Percentiles rank a stretch among this genome's conserved stretches.
These are phyloP conservation scores for Linnemannia zychae DNA, from an alignment of 192 early-diverging fungal species.

Conservation along the genomic window DNA sequence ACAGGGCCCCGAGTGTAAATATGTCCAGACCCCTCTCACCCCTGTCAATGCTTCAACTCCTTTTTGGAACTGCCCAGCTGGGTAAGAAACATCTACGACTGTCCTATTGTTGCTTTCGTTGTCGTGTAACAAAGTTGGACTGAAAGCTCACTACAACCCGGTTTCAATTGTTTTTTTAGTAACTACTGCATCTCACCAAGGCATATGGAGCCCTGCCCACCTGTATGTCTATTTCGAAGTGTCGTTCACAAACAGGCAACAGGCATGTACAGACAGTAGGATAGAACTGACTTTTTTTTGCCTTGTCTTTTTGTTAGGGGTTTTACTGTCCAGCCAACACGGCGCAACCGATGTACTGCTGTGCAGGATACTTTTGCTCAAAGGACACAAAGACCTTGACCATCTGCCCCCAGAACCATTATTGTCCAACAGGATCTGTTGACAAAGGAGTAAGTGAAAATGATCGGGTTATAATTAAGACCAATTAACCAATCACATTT, in stretches of 20 bases:
- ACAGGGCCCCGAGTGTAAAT: slow-evolving; percentile 35
- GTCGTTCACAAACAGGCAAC: background rate
- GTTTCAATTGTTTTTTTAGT: background rate
- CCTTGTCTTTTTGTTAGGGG: slow-evolving; percentile 20
- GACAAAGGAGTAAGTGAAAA: slow-evolving; percentile 28
- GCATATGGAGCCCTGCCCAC: slow-evolving; percentile 30
- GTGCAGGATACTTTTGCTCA: slow-evolving; percentile 69
- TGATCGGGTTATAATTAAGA: no score
- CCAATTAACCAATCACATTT: no score
- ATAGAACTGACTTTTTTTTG: background rate
- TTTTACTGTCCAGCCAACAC: slow-evolving; percentile 68
- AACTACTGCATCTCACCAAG: slow-evolving; percentile 46
- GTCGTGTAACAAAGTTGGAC: background rate
- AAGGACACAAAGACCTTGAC: slow-evolving; percentile 53
- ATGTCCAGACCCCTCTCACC: slow-evolving; percentile 34
- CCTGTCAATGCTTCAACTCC: slow-evolving; percentile 23
- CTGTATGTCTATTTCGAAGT: slow-evolving; percentile 6
- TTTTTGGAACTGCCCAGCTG: slow-evolving; percentile 41
- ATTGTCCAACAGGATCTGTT: slow-evolving; percentile 66
- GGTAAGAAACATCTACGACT: background rate
- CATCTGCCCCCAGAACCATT: slow-evolving; percentile 66
- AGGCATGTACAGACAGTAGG: background rate
- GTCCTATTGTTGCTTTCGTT: background rate
- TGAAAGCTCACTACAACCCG: background rate
- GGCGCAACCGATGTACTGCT: slow-evolving; percentile 73